phyloP scores from a whole-genome alignment of 139 green algal species.

The Edaphochlamys debaryana region DNA sequence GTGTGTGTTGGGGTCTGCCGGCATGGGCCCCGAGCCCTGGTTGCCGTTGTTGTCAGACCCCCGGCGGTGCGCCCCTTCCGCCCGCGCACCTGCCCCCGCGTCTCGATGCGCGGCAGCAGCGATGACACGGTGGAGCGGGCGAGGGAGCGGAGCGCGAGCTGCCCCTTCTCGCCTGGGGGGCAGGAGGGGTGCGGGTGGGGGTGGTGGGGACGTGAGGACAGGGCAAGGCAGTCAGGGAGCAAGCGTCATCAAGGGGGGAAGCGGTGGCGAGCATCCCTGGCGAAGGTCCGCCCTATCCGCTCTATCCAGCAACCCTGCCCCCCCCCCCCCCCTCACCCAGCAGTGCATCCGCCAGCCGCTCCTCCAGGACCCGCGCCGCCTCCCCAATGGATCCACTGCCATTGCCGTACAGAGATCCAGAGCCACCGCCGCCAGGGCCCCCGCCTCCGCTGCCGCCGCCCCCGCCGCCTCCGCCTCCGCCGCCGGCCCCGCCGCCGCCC shows the following conservation, averaged over 20 bases:
- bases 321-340: conserved; percentile 62
- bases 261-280: too few relatives aligned
- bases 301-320: neutral
- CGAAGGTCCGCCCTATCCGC: too few relatives aligned
- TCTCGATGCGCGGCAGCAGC: conserved; percentile 96
- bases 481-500: neutral
- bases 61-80: too few relatives aligned
- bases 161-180: conserved; percentile 83
- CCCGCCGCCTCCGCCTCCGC: neutral
- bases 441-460: conserved; percentile 40
- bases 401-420: too few relatives aligned
- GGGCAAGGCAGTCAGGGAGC: too few relatives aligned
- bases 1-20: too few relatives aligned
- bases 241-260: too few relatives aligned
- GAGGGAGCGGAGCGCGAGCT: conserved; percentile 90
- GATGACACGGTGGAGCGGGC: conserved; percentile 87
- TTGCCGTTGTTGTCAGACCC: too few relatives aligned
- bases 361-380: conserved; percentile 93
- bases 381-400: conserved; percentile 47
- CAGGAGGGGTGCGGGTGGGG: too few relatives aligned
- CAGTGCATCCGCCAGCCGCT: conserved; percentile 86
- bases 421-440: neutral
- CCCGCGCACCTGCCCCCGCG: conserved; percentile 80
- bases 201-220: neutral
- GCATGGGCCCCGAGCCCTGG: too few relatives aligned